Percentiles rank a stretch among this genome's conserved stretches.
Evolutionary conservation across 2,329 filamentous ascomycete species (phyloP).

Genomic region (Diplodia intermedia): DNA sequence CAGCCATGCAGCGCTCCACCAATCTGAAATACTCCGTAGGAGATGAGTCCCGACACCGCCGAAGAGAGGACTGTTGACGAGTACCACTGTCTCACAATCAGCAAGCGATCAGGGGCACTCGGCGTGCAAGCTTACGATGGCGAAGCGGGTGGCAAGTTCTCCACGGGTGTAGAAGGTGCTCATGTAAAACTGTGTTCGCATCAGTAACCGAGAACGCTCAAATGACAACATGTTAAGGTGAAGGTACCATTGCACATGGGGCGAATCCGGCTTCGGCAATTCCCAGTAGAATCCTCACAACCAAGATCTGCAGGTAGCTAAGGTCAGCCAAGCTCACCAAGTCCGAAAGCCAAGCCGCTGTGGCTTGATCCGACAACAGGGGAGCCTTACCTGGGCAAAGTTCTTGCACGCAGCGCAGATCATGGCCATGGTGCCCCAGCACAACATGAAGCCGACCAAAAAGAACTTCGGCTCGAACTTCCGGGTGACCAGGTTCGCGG

Average conservation of each 20-base stretch:
- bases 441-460: slow-evolving; percentile 28
- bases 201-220: not conserved
- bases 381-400: slow-evolving; percentile 19
- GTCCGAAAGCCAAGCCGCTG: not conserved
- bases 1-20: slow-evolving; percentile 47
- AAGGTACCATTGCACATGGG: slow-evolving; percentile 23
- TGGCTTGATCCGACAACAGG: not conserved
- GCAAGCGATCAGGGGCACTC: not conserved
- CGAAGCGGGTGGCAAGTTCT: slow-evolving; percentile 29
- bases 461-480: slow-evolving; percentile 30
- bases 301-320: slow-evolving; percentile 3
- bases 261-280: slow-evolving; percentile 26
- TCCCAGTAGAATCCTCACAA: slow-evolving; percentile 18
- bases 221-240: not conserved
- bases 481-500: slow-evolving; percentile 28
- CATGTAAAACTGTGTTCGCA: slow-evolving; percentile 23
- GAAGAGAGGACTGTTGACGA: slow-evolving; percentile 20
- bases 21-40: slow-evolving; percentile 52
- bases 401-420: slow-evolving; percentile 24
- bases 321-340: slow-evolving; percentile 24
- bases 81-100: slow-evolving; percentile 15
- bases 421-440: slow-evolving; percentile 31
- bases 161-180: slow-evolving; percentile 31
- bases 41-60: slow-evolving; percentile 30
- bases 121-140: not conserved